Conservation (phyloP, 495 filamentous ascomycete genomes). For the Chlorociboria aeruginascens region DNA sequence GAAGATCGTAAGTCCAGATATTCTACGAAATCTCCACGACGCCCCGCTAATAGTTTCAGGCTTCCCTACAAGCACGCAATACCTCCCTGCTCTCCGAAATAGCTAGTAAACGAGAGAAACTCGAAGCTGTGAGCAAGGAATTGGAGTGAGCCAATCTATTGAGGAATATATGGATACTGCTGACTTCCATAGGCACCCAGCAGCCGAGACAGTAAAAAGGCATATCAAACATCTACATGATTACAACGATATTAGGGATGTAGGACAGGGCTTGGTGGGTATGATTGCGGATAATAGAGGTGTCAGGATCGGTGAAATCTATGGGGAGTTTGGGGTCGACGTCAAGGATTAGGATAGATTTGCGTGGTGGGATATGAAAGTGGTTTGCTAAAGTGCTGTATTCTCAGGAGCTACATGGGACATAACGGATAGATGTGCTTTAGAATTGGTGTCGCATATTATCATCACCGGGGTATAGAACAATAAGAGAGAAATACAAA, state of each 20-base stretch:
- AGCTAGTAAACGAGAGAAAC: slow-evolving; percentile 2
- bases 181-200: slow-evolving; percentile 4
- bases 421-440: not conserved
- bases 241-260: slow-evolving; percentile 72
- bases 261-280: slow-evolving; percentile 60
- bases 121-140: slow-evolving; percentile 9
- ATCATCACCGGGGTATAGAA: not conserved
- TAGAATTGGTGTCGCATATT: not conserved
- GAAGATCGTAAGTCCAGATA: slow-evolving; percentile 14
- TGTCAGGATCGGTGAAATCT: slow-evolving; percentile 47
- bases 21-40: not conserved
- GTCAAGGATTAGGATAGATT: slow-evolving; percentile 12
- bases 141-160: slow-evolving; percentile 7
- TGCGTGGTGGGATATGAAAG: not conserved
- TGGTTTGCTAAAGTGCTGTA: not conserved
- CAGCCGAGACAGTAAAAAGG: slow-evolving; percentile 34
- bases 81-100: slow-evolving; percentile 15
- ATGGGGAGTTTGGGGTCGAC: slow-evolving; percentile 37
- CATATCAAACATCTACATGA: slow-evolving; percentile 60
- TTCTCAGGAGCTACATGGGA: not conserved
- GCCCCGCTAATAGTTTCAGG: not conserved
- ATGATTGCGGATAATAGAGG: slow-evolving; percentile 61
- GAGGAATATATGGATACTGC: not conserved
- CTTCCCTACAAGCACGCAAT: slow-evolving; percentile 15
- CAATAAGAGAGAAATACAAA: not conserved